Base-by-base conservation (phyloP, 116 monocot species). In the Posidonia oceanica region DNA sequence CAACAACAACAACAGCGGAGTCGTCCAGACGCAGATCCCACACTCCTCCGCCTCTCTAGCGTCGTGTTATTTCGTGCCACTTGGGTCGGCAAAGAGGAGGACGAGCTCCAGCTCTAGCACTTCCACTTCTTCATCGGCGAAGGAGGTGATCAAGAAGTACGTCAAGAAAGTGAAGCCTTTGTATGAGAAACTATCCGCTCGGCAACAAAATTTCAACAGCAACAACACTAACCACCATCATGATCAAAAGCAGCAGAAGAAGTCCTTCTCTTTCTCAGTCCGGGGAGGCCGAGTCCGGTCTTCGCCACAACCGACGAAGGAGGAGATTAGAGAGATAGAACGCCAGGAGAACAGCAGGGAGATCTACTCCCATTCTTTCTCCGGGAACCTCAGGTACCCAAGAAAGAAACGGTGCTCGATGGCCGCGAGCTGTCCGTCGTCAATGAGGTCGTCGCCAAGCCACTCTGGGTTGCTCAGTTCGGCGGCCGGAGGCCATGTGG, bases 81-180 rank as follows among this genome's bases (percentile, higher is more conserved):
- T 38, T 51, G 75, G 3, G 7, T 61, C 13, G 61, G 36, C 18
- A 41, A 38, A 20, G 38, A 53, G 22, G 10, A 52, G 48, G 76
- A 72, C 53, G 73, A 5, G 58, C 78, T n/a, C 79, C 54, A 75
- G 79, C 39, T 71, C 77, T 36, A 76, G 77, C 69, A 77, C 80
- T 87, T 86, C 73, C 78, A 81, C 36, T 74, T 82, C 68, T 86
- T 92, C 74, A 80, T 82, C 72, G 18, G 68, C 87, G 15, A 94
- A 83, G 74, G 86, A 94, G 63, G 91, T 84, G 41, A 70, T 94
- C 36, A 94, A 75, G 71, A 94, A 94, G 84, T 94, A 81, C 72
- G 84, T 84, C 36, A 87, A 80, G 61, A 94, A 94, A 69, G 85
- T 94, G 51, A 94, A 81, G 75, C 94, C 90, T 8, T 68, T 94